Evolutionary conservation across 148 eudicot genomes (phyloP).

Genomic region (Arctostaphylos glauca): DNA sequence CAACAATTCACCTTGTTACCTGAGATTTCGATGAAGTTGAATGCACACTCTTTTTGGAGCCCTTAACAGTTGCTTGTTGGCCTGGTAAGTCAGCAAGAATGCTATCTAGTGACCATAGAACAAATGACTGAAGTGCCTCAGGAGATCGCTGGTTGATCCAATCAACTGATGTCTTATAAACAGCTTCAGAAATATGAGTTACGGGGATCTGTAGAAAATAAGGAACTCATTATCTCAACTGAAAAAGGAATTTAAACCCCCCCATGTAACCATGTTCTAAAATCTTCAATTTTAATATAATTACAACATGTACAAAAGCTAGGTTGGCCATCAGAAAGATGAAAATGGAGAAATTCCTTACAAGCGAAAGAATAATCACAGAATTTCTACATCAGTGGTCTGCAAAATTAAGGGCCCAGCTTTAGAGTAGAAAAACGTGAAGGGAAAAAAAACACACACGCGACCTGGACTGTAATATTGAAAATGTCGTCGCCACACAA

Average conservation of each 20-base stretch:
- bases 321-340: background rate
- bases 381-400: background rate
- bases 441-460: background rate
- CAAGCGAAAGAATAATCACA: background rate
- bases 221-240: conserved; percentile 9
- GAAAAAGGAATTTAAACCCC: background rate
- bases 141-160: conserved; percentile 66
- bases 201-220: conserved; percentile 54
- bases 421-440: background rate
- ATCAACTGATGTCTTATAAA: conserved; percentile 66
- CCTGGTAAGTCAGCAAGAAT: conserved; percentile 54
- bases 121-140: conserved; percentile 56
- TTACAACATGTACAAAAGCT: background rate
- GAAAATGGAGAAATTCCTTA: background rate
- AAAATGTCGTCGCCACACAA: background rate
- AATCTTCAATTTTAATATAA: background rate
- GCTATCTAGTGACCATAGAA: conserved; percentile 55
- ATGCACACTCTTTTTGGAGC: conserved; percentile 57
- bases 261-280: background rate
- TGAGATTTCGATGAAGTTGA: conserved; percentile 69
- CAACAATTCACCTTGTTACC: conserved; percentile 30
- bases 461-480: background rate
- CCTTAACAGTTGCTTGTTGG: conserved; percentile 50
- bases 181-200: conserved; percentile 58
- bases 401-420: no score